phyloP scores from a whole-genome alignment of 164 flowering plant genomes.

The Platanus orientalis region DNA sequence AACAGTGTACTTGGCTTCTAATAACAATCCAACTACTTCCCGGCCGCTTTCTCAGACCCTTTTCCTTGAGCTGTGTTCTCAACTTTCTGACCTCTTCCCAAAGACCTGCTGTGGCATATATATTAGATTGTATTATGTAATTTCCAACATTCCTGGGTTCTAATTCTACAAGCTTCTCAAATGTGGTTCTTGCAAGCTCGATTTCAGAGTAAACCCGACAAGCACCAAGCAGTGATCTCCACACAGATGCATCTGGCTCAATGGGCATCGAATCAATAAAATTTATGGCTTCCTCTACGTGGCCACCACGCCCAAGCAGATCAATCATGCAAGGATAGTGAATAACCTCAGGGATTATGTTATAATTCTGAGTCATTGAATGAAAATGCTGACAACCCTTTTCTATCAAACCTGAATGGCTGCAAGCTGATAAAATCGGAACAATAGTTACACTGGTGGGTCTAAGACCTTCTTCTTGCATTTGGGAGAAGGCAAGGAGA shows the following conservation, averaged over 20 bases:
- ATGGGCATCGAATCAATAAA: conserved; percentile 47
- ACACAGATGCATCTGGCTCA: conserved; percentile 46
- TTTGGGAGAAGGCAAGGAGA: conserved; percentile 32
- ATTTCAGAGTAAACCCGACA: conserved; percentile 33
- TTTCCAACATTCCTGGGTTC: conserved; percentile 51
- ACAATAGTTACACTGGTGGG: conserved; percentile 49
- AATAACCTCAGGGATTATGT: conserved; percentile 37
- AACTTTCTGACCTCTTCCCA: conserved; percentile 47
- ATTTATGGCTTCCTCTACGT: conserved; percentile 38
- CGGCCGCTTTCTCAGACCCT: conserved; percentile 42
- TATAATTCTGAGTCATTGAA: conserved; percentile 39
- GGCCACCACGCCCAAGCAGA: conserved; percentile 59
- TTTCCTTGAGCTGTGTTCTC: conserved; percentile 29
- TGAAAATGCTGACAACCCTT: conserved; percentile 39
- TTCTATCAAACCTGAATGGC: conserved; percentile 53
- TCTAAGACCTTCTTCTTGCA: conserved; percentile 41
- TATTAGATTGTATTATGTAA: conserved; percentile 47
- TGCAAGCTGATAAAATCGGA: conserved; percentile 56
- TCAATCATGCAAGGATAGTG: conserved; percentile 67
- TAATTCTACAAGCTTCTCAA: conserved; percentile 42
- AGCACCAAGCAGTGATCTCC: conserved; percentile 59
- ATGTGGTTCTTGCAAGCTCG: conserved; percentile 27
- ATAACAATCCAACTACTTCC: conserved; percentile 53
- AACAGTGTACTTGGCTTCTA: conserved; percentile 28
- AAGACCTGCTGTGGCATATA: conserved; percentile 46